Percentiles rank a stretch among this genome's conserved stretches.
Conservation (phyloP, 805 yeast species). For the Lipomyces oligophaga region DNA sequence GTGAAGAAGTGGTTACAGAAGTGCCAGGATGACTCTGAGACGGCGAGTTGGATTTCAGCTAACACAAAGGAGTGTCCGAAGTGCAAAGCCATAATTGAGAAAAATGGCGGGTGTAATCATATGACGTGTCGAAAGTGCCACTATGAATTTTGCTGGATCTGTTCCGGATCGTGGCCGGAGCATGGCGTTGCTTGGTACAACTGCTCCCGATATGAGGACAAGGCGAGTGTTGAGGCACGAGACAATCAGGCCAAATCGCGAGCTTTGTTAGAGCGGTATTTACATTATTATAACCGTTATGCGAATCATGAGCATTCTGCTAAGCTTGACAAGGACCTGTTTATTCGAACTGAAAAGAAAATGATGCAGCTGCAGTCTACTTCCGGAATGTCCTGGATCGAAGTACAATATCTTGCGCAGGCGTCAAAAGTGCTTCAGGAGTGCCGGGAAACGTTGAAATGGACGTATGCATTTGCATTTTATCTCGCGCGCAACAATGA, state of each 20-base stretch:
- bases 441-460: slow-evolving; percentile 75
- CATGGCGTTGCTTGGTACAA: slow-evolving; percentile 65
- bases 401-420: slow-evolving; percentile 76
- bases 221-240: slow-evolving; percentile 41
- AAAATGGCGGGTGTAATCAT: slow-evolving; percentile 96
- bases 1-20: slow-evolving; percentile 70
- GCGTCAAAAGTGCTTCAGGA: slow-evolving; percentile 60
- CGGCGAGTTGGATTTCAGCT: slow-evolving; percentile 78
- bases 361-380: slow-evolving; percentile 64
- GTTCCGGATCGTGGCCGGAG: slow-evolving; percentile 67
- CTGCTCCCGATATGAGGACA: slow-evolving; percentile 58
- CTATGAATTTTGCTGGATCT: slow-evolving; percentile 90
- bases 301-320: slow-evolving; percentile 73
- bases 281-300: slow-evolving; percentile 71
- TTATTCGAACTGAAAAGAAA: slow-evolving; percentile 57
- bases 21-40: slow-evolving; percentile 82
- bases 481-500: slow-evolving; percentile 53
- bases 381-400: slow-evolving; percentile 74
- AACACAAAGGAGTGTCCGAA: slow-evolving; percentile 85
- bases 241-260: slow-evolving; percentile 45
- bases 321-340: slow-evolving; percentile 62
- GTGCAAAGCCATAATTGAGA: slow-evolving; percentile 77
- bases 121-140: slow-evolving; percentile 81
- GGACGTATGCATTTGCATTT: slow-evolving; percentile 84
- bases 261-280: slow-evolving; percentile 56